Evolutionary conservation across 306 rosid genomes (phyloP).

Genomic region (Vachellia collinsii): DNA sequence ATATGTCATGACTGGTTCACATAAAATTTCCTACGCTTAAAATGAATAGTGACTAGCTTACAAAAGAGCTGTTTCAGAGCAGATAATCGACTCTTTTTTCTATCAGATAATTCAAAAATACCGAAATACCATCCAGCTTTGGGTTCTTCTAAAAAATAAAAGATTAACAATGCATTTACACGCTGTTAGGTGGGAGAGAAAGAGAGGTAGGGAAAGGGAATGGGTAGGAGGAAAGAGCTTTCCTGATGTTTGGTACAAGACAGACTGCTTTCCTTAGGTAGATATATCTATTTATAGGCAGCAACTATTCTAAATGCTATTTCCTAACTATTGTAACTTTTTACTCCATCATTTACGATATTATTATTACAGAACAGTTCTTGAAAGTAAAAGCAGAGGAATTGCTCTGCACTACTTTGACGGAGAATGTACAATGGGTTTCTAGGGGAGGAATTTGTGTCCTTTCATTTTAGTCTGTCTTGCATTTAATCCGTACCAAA

Average conservation of each 20-base stretch:
- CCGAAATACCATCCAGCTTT: neutral
- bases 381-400: neutral
- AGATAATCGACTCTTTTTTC: constrained; percentile 1
- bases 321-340: too few species aligned
- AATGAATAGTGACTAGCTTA: neutral
- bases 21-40: neutral
- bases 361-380: neutral
- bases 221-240: neutral
- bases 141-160: constrained; percentile 13
- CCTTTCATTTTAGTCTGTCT: neutral
- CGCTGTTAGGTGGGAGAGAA: neutral
- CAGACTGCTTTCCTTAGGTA: neutral
- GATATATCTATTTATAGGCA: too few species aligned
- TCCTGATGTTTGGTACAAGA: neutral
- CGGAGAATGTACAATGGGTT: neutral
- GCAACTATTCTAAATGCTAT: too few species aligned
- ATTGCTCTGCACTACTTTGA: neutral
- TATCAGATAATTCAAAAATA: neutral
- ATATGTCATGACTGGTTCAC: neutral
- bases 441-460: neutral
- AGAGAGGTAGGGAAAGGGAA: neutral
- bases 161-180: neutral
- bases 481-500: neutral
- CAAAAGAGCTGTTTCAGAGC: neutral
- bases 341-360: too few species aligned